These are phyloP conservation scores for Hyphopichia wangnamkhiaoensis DNA, from an alignment of 1,139 yeast genomes.

Conservation along the genomic window DNA sequence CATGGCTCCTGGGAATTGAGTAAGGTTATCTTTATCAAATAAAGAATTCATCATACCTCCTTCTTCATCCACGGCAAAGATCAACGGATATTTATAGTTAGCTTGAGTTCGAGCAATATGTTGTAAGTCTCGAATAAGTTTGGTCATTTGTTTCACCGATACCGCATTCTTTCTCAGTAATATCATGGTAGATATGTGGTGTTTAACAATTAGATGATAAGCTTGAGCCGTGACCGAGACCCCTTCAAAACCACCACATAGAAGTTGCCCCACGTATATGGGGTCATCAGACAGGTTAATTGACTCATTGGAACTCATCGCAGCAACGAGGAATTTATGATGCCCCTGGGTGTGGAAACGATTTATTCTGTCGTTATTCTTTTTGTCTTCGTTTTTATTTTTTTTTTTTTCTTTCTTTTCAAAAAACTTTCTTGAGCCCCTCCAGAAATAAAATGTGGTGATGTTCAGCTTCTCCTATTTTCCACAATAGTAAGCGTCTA, in stretches of 20 bases:
- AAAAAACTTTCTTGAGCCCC: no score
- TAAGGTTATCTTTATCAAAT: slow-evolving; percentile 51
- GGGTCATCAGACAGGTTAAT: neutral
- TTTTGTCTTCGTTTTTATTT: no score
- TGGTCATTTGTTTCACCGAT: slow-evolving; percentile 52
- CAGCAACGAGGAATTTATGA: no score
- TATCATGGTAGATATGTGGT: slow-evolving; percentile 59
- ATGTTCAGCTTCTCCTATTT: no score
- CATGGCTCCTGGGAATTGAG: slow-evolving; percentile 70
- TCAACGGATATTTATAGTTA: slow-evolving; percentile 54
- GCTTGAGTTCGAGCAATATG: slow-evolving; percentile 53
- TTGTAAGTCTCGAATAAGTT: slow-evolving; percentile 56
- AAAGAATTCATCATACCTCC: slow-evolving; percentile 70
- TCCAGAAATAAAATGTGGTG: no score
- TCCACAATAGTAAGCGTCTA: no score
- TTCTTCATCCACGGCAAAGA: slow-evolving; percentile 83
- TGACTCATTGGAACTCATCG: neutral
- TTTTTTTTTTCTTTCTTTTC: no score
- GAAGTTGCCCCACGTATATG: slow-evolving; percentile 50
- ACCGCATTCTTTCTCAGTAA: slow-evolving; percentile 55
- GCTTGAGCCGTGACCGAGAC: slow-evolving; percentile 59
- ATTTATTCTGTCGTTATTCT: no score
- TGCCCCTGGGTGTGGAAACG: no score
- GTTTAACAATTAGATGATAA: slow-evolving; percentile 52
- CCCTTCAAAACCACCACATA: slow-evolving; percentile 67